phyloP scores from a whole-genome alignment of 2,329 filamentous ascomycete species.

The Apiospora marii region DNA sequence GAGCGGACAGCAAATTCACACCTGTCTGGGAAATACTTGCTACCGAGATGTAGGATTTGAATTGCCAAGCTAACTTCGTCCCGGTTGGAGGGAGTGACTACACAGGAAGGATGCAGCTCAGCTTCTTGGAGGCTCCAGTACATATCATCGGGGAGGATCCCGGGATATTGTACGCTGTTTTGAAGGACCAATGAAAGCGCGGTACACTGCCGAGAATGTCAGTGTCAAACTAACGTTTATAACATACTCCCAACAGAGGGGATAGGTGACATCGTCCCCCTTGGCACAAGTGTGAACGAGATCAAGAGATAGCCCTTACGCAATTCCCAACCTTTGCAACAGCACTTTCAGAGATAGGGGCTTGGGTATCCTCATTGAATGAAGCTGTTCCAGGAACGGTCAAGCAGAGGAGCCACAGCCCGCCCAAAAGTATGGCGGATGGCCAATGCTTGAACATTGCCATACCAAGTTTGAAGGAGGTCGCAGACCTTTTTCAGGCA shows the following conservation, averaged over 20 bases:
- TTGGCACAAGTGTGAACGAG: background rate
- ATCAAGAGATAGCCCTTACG: background rate
- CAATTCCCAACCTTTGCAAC: background rate
- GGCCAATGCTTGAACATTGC: background rate
- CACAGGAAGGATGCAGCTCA: background rate
- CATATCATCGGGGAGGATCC: background rate
- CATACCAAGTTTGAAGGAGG: background rate
- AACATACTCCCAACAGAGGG: background rate
- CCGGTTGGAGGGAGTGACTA: background rate
- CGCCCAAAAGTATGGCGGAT: background rate
- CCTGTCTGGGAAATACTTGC: background rate
- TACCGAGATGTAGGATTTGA: background rate
- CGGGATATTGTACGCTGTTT: background rate
- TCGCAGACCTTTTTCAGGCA: background rate
- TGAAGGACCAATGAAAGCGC: background rate
- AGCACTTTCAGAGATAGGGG: background rate
- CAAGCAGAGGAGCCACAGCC: background rate
- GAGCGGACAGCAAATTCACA: conserved; percentile 45
- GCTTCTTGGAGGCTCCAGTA: conserved; percentile 3
- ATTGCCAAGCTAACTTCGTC: background rate
- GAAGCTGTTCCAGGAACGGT: background rate
- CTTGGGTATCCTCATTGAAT: background rate
- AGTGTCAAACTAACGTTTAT: background rate
- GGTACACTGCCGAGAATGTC: background rate
- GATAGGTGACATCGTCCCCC: background rate